Base-by-base conservation (phyloP, 2,329 filamentous ascomycete species). In the Diplodia mutila region DNA sequence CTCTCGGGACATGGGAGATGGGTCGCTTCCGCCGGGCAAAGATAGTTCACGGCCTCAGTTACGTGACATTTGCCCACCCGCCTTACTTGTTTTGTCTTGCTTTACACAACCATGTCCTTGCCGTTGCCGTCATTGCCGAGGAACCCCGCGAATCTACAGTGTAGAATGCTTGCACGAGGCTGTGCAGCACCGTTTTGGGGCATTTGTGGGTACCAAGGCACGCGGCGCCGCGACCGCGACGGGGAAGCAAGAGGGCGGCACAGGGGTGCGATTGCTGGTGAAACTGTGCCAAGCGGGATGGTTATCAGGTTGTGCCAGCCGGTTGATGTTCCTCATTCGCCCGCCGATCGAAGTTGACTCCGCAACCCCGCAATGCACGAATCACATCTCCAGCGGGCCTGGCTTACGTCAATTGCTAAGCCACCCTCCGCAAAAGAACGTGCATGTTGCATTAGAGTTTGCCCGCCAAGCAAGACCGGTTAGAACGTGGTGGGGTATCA, bases 371-470 rank as follows among this genome's bases (percentile, higher is more conserved):
- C 55, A 29, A 12, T 23, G 18, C 5, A 23, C 55, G 37, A 61
- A 61, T 61, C 55, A n/a, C 16, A 14, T 4, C 37, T 16, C 11
- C n/a, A 3, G 7, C 18, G 55, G 55, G 37, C 55, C 39, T 46
- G 55, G 39, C 37, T 61, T 61, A 61, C 55, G 55, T 61, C 55
- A 46, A 61, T 12, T 61, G 55, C 55, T 61, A 46, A 61, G 55
- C 55, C 55, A n/a, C 55, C 39, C 14, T 54, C 53, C 34, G 14
- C 53, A 57, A n/a, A n/a, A 6, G 21, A 48, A 29, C 55, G 11
- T 61, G 54, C 55, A 32, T 29, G 37, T 61, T 32, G 55, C 55
- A 29, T 61, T 61, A 48, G 37, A 61, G 55, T 61, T n/a, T 61
- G 55, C 6, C 16, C 16, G 55, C 55, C 55, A 61, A 61, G 55